A percentile compares a stretch with the other conserved stretches of the same genome.
These are phyloP conservation scores for Dentipellis fragilis DNA, from an alignment of 768 basidiomycete genomes.

Conservation along the genomic window DNA sequence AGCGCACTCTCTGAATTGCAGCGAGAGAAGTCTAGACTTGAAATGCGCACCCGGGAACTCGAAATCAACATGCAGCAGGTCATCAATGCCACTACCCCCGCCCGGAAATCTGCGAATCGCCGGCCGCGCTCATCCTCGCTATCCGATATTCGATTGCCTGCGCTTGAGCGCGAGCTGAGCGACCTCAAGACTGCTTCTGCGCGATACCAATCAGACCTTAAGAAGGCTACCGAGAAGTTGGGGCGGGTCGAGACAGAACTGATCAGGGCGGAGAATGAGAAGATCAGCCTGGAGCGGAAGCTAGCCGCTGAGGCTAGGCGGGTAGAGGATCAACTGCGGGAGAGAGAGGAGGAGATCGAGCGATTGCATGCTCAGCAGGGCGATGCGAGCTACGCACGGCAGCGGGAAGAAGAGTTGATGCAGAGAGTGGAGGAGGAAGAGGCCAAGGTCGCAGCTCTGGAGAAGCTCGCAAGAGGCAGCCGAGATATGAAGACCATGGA, in stretches of 20 bases:
- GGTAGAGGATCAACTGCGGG: constrained; percentile 34
- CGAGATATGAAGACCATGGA: constrained; percentile 28
- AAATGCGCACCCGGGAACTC: constrained; percentile 50
- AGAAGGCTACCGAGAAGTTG: constrained; percentile 35
- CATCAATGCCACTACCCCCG: constrained; percentile 23
- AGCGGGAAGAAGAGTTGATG: constrained; percentile 51
- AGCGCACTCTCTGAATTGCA: constrained; percentile 25
- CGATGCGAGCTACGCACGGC: constrained; percentile 25
- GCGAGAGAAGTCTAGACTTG: constrained; percentile 47
- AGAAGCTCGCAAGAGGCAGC: constrained; percentile 35
- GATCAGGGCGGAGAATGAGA: constrained; percentile 48
- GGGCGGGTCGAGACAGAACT: constrained; percentile 36
- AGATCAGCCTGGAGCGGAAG: constrained; percentile 40
- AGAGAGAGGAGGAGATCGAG: constrained; percentile 50
- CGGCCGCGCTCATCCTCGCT: constrained; percentile 48
- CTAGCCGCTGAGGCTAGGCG: constrained; percentile 33
- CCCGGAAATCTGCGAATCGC: constrained; percentile 15
- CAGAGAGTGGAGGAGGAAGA: constrained; percentile 67
- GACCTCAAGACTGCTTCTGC: constrained; percentile 34
- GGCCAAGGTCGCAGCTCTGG: constrained; percentile 50
- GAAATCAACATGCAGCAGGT: constrained; percentile 31
- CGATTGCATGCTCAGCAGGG: constrained; percentile 28
- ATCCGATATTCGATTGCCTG: constrained; percentile 37
- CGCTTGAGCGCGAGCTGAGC: constrained; percentile 46
- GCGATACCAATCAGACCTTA: constrained; percentile 36